Percentiles rank a stretch among this genome's conserved stretches.
Conservation (phyloP, 164 flowering plant species). For the Paratinospora sagittata region DNA sequence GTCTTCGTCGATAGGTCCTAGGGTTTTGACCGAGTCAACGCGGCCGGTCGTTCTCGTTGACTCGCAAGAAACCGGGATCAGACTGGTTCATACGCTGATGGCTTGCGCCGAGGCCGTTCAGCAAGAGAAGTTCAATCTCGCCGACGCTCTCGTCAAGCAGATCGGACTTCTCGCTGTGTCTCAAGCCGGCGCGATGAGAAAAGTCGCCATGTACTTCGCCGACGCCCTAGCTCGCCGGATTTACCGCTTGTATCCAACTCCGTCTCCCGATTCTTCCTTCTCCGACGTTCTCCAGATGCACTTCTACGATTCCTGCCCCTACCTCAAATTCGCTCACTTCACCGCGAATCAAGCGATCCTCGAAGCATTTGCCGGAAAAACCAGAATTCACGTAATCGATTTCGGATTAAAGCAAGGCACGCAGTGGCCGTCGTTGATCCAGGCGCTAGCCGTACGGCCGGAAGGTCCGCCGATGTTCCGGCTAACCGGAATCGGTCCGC, state of each 20-base stretch:
- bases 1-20: neutral
- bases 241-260: conserved; percentile 38
- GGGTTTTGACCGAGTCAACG: conserved; percentile 11
- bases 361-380: conserved; percentile 61
- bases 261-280: conserved; percentile 27
- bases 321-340: conserved; percentile 86
- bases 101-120: conserved; percentile 85
- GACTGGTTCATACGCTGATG: conserved; percentile 68
- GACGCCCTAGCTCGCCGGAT: conserved; percentile 59
- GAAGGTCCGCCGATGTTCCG: conserved; percentile 68
- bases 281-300: conserved; percentile 59
- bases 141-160: conserved; percentile 65
- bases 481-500: conserved; percentile 73
- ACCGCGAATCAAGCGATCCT: conserved; percentile 88
- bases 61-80: conserved; percentile 59
- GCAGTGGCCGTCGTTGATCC: conserved; percentile 84
- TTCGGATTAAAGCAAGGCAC: conserved; percentile 69
- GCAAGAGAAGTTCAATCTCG: conserved; percentile 42
- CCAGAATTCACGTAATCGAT: conserved; percentile 65
- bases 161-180: conserved; percentile 51
- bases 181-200: conserved; percentile 77
- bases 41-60: conserved; percentile 57
- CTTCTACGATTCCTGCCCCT: conserved; percentile 81
- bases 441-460: conserved; percentile 60
- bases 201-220: conserved; percentile 71